A percentile compares a stretch with the other conserved stretches of the same genome.
These are phyloP conservation scores for Gossypium rotundifolium DNA, from an alignment of 345 rosid species.

Conservation along the genomic window DNA sequence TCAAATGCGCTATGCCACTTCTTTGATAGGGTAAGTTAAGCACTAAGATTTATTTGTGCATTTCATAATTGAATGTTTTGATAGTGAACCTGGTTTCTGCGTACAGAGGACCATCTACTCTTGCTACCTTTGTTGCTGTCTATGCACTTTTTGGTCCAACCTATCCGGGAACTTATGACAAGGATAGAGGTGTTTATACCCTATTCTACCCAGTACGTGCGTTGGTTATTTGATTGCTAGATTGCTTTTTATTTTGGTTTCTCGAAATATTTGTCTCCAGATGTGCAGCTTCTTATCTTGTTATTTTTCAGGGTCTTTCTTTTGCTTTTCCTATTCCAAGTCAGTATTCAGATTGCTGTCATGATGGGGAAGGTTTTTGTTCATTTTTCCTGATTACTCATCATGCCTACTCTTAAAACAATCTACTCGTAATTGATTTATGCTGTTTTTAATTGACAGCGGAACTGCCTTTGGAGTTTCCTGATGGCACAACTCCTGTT, in stretches of 20 bases:
- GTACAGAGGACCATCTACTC: conserved; percentile 69
- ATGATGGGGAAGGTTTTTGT: conserved; percentile 69
- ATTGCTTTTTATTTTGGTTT: not conserved
- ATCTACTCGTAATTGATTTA: conserved; percentile 2
- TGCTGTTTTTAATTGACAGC: conserved; percentile 34
- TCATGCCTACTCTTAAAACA: conserved; percentile 4
- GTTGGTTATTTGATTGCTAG: not conserved
- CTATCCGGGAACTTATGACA: conserved; percentile 89
- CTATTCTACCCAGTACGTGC: conserved; percentile 82
- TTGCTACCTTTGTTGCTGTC: conserved; percentile 93
- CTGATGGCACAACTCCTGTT: conserved; percentile 97
- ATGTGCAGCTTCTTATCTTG: conserved; percentile 5
- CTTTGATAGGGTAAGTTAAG: conserved; percentile 68
- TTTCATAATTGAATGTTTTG: not conserved
- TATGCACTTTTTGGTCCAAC: conserved; percentile 94
- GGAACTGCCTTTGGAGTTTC: conserved; percentile 91
- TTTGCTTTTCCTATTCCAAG: conserved; percentile 93
- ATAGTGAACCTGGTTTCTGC: conserved; percentile 3
- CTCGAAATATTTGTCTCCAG: not conserved
- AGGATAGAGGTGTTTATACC: conserved; percentile 75
- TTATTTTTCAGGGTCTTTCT: conserved; percentile 71
- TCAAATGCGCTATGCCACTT: conserved; percentile 86
- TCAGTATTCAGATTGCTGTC: conserved; percentile 82
- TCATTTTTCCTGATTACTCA: conserved; percentile 4
- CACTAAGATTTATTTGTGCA: not conserved